phyloP scores from a whole-genome alignment of 768 basidiomycete species.

The Krasilnikovozyma curviuscula region DNA sequence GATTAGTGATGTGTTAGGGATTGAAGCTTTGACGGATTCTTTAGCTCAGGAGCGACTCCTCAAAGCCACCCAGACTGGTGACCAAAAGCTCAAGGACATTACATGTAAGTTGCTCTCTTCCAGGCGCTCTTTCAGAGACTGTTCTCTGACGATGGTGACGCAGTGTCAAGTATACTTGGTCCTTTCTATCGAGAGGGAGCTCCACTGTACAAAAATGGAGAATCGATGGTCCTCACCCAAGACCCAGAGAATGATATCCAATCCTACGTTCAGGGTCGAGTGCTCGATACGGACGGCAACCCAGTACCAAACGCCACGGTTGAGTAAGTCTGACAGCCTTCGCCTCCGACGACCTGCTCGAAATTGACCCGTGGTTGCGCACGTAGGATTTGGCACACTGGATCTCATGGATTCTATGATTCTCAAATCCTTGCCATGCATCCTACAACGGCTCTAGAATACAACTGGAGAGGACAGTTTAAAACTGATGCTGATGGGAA shows the following conservation, averaged over 20 bases:
- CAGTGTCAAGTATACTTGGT: slow-evolving; percentile 17
- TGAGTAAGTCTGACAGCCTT: slow-evolving; percentile 4
- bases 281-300: slow-evolving; percentile 12
- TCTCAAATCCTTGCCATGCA: slow-evolving; percentile 16
- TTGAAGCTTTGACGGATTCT: slow-evolving; percentile 18
- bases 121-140: not conserved
- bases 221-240: slow-evolving; percentile 13
- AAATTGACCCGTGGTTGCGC: no score
- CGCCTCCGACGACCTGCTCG: not conserved
- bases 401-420: slow-evolving; percentile 18
- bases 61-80: no score
- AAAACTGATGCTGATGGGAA: slow-evolving; percentile 17
- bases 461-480: slow-evolving; percentile 20
- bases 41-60: not conserved
- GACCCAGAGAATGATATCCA: slow-evolving; percentile 12
- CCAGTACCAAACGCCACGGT: slow-evolving; percentile 17
- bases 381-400: not conserved
- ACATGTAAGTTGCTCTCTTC: not conserved
- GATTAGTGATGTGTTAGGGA: slow-evolving; percentile 17
- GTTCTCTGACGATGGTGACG: not conserved
- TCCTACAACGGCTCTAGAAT: slow-evolving; percentile 12
- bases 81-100: no score
- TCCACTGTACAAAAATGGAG: slow-evolving; percentile 13
- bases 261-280: slow-evolving; percentile 12
- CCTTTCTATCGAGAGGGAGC: slow-evolving; percentile 18